Evolutionary conservation across 495 filamentous ascomycete species (phyloP), one percentile per base, ranked within the genome.

Genomic region (Aspergillus sclerotioniger): DNA sequence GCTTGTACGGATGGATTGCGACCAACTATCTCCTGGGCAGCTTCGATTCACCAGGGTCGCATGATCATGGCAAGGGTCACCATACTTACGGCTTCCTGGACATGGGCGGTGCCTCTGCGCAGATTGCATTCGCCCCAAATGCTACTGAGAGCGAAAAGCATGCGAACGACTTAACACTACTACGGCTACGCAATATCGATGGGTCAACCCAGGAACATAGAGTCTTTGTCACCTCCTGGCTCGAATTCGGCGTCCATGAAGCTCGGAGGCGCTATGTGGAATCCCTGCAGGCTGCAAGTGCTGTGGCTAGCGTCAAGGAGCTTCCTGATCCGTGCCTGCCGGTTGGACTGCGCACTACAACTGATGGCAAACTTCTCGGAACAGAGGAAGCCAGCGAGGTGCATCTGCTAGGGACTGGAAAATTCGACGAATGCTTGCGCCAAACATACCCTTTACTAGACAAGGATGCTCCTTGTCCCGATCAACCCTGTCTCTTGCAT

Each of bases 21-120:
- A 87, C 93, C n/a, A 99, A 99, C 67, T 99, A 98, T 67, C 74
- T 99, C 17, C 76, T 99, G 32, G 92, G 90, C n/a, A 91, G 91
- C 2, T 98, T 98, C 61, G 89, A 98, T 69, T 72, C 81, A n/a
- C 89, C 92, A 0, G 78, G 84, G 25, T 74, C 82, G 21, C 90
- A 95, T 62, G 76, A 79, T 51, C 86, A 89, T 65, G 92, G 91
- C 16, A 92, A 96, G 64, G 88, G 84, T 21, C 94, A 98, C 63
- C 89, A 94, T 65, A 99, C 94, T 0, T 99, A 98, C 70, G 94
- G 94, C 0, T 99, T 99, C 68, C 72, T 99, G 52, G 94, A 99
- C 69, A 98, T 99, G 94, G 94, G 94, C 25, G 94, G 94, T 16
- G 94, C 94, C 16, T 97, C 92, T 0, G 92, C 94, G 17, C 94